Conservation (phyloP, 352 stramenopile species). For the Pythium rhizo-oryzae region DNA sequence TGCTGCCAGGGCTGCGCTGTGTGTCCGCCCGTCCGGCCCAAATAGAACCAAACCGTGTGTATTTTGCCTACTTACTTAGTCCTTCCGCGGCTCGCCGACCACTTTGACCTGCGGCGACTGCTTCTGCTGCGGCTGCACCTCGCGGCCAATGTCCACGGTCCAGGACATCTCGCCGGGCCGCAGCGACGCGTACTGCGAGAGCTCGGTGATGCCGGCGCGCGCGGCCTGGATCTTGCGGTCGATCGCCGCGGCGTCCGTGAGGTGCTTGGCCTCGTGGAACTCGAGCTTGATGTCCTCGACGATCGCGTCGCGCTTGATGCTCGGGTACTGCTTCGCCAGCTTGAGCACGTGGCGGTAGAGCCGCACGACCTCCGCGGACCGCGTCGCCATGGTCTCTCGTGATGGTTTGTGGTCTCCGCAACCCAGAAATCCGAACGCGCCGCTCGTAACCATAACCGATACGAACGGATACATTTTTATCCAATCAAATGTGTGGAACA, state of each 20-base stretch:
- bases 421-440: neutral
- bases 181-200: conserved; percentile 78
- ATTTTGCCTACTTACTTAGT: conserved; percentile 2
- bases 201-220: conserved; percentile 70
- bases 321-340: conserved; percentile 82
- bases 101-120: conserved; percentile 40
- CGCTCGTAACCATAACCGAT: conserved; percentile 2
- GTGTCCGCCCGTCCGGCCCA: conserved; percentile 31
- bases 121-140: conserved; percentile 21
- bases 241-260: conserved; percentile 64
- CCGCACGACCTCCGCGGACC: conserved; percentile 51
- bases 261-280: conserved; percentile 77
- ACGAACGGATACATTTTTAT: conserved; percentile 12
- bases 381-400: conserved; percentile 27
- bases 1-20: conserved; percentile 63
- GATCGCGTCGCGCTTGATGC: conserved; percentile 83
- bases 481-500: conserved; percentile 7
- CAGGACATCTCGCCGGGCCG: conserved; percentile 58
- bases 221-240: conserved; percentile 68
- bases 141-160: conserved; percentile 73
- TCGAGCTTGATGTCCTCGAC: conserved; percentile 84
- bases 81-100: conserved; percentile 34
- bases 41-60: neutral
- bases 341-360: conserved; percentile 86
- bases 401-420: neutral